Conservation (phyloP, 495 filamentous ascomycete species). For the Penicillium psychrofluorescens region DNA sequence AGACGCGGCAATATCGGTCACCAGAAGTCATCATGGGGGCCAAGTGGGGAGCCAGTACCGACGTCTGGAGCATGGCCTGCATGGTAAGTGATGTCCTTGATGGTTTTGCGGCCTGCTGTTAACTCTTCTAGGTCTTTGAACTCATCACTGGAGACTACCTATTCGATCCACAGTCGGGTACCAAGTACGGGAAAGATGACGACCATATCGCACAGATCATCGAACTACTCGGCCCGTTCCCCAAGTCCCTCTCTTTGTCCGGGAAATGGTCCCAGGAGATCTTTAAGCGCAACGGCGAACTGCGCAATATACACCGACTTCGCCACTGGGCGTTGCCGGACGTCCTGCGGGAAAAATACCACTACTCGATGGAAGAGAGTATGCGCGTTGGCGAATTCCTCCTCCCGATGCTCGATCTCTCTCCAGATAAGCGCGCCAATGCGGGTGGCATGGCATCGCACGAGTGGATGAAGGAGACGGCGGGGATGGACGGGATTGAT, state of each 20-base stretch:
- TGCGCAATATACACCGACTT: conserved; percentile 94
- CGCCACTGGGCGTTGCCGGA: conserved; percentile 95
- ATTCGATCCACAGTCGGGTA: conserved; percentile 97
- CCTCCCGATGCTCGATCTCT: conserved; percentile 83
- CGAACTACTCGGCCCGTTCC: conserved; percentile 90
- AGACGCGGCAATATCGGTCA: conserved; percentile 94
- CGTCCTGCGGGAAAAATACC: conserved; percentile 93
- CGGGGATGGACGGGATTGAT: conserved; percentile 76
- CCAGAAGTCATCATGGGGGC: conserved; percentile 95
- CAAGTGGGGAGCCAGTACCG: conserved; percentile 97
- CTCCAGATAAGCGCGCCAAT: conserved; percentile 83
- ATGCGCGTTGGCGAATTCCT: conserved; percentile 80
- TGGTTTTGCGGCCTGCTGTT: conserved; percentile 2
- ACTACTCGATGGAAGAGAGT: conserved; percentile 73
- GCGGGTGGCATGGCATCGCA: conserved; percentile 91
- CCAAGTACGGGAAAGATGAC: conserved; percentile 99
- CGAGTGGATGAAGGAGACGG: conserved; percentile 70
- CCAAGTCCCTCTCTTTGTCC: conserved; percentile 78
- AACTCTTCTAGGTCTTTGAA: conserved; percentile 71
- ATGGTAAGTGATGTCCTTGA: conserved; percentile 59
- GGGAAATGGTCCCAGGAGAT: conserved; percentile 99
- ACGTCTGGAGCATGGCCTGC: conserved; percentile 99
- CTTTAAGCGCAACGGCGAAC: conserved; percentile 95
- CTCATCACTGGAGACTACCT: conserved; percentile 98
- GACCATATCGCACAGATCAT: conserved; percentile 99